Conservation (phyloP, 495 filamentous ascomycete genomes). For the Filosporella fistucella region DNA sequence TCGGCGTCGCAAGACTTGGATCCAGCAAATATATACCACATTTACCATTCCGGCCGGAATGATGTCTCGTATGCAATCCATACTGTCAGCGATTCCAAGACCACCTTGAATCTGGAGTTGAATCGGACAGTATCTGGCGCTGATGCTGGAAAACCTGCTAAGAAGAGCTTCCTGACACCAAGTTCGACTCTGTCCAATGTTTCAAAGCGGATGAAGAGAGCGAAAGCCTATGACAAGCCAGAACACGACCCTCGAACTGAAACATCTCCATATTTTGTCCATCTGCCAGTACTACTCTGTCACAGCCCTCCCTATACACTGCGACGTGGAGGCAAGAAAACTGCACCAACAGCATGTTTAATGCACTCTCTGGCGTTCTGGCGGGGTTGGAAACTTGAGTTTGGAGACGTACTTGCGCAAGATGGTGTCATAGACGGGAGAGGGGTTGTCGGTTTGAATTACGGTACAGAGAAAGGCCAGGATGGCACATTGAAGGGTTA, state of each 20-base stretch:
- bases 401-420: conserved; percentile 9
- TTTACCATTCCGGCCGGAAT: conserved; percentile 5
- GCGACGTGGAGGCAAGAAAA: conserved; percentile 1
- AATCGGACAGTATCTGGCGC: not conserved
- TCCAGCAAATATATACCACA: not conserved
- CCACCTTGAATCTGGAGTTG: not conserved
- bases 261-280: conserved; percentile 7
- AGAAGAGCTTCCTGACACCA: not conserved
- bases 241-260: conserved; percentile 1
- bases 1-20: not conserved
- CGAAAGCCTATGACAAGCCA: conserved; percentile 4
- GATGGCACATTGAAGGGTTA: conserved; percentile 10
- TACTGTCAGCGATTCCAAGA: conserved; percentile 2
- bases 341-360: not conserved
- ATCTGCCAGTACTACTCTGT: conserved; percentile 1
- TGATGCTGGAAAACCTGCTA: not conserved
- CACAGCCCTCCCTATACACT: conserved; percentile 5
- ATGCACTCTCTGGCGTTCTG: not conserved
- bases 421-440: conserved; percentile 5
- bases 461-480: conserved; percentile 6
- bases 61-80: conserved; percentile 4
- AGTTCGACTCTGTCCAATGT: not conserved
- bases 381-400: conserved; percentile 4
- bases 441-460: conserved; percentile 3
- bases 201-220: not conserved